phyloP scores from a whole-genome alignment of 1,139 yeast genomes.

The Pichia sp. region DNA sequence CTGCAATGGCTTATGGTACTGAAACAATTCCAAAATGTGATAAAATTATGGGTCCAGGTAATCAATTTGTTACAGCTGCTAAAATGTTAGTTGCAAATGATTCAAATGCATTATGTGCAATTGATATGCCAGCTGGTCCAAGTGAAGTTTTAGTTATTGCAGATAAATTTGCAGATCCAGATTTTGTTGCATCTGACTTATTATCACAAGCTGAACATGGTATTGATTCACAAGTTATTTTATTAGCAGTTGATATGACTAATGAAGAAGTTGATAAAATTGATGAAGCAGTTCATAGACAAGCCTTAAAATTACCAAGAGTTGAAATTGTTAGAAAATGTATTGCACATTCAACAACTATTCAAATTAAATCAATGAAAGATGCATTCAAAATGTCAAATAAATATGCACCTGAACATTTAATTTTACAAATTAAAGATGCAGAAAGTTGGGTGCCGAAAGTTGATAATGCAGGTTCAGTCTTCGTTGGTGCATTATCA shows the following conservation, averaged over 20 bases:
- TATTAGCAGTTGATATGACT: constrained; percentile 73
- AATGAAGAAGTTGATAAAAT: constrained; percentile 55
- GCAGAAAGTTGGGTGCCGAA: constrained; percentile 66
- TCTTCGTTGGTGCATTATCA: constrained; percentile 90
- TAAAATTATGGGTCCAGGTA: constrained; percentile 97
- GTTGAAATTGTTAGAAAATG: constrained; percentile 89
- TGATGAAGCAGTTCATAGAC: constrained; percentile 75
- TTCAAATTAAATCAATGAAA: constrained; percentile 59
- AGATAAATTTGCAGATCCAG: constrained; percentile 81
- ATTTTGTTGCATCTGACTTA: constrained; percentile 91
- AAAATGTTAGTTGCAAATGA: constrained; percentile 97
- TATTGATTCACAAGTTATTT: constrained; percentile 91
- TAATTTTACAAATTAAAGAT: constrained; percentile 79
- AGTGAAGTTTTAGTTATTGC: constrained; percentile 94
- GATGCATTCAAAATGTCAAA: constrained; percentile 83
- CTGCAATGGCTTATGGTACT: constrained; percentile 98
- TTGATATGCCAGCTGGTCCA: constrained; percentile 99
- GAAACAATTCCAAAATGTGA: constrained; percentile 88
- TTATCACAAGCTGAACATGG: constrained; percentile 99
- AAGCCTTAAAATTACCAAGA: constrained; percentile 85
- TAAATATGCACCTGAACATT: constrained; percentile 94
- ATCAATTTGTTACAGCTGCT: constrained; percentile 98
- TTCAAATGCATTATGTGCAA: constrained; percentile 88
- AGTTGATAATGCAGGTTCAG: constrained; percentile 92
- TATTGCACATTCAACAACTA: constrained; percentile 82